A percentile compares a stretch with the other conserved stretches of the same genome.
phyloP scores from a whole-genome alignment of 2,329 filamentous ascomycete genomes.

The Pseudomassariella vexata region DNA sequence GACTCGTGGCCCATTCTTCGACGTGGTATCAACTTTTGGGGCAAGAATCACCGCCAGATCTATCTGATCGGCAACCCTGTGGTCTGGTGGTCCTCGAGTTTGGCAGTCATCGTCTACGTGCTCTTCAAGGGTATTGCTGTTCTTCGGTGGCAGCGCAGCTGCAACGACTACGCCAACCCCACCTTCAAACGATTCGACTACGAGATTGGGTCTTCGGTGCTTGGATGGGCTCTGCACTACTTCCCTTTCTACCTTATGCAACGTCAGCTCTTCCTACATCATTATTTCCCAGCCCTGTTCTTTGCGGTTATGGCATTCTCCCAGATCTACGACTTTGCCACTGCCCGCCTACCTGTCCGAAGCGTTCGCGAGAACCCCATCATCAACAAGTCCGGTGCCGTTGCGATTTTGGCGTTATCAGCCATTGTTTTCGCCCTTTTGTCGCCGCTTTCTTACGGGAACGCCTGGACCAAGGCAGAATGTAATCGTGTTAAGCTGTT shows the following conservation, averaged over 20 bases:
- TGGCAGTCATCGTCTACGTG: conserved; percentile 70
- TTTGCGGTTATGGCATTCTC: conserved; percentile 87
- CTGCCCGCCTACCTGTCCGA: conserved; percentile 64
- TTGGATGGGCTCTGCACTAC: conserved; percentile 97
- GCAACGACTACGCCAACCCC: conserved; percentile 72
- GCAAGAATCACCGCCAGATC: conserved; percentile 86
- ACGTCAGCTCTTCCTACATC: conserved; percentile 94
- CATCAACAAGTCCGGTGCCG: conserved; percentile 68
- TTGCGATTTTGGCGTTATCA: conserved; percentile 68
- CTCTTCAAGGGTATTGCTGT: conserved; percentile 83
- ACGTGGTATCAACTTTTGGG: conserved; percentile 99
- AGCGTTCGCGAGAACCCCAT: conserved; percentile 64
- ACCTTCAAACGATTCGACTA: conserved; percentile 97
- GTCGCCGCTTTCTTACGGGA: conserved; percentile 86
- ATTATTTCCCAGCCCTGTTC: conserved; percentile 96
- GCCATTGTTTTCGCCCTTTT: conserved; percentile 78
- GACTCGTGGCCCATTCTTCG: conserved; percentile 86
- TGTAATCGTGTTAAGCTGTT: conserved; percentile 87
- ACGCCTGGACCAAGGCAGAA: conserved; percentile 83
- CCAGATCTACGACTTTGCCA: conserved; percentile 82
- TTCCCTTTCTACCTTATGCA: conserved; percentile 99
- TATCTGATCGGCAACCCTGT: conserved; percentile 94
- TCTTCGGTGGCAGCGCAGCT: conserved; percentile 91
- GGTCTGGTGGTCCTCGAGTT: conserved; percentile 87
- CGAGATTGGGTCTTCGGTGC: conserved; percentile 81